phyloP scores from a whole-genome alignment of 441 rosid species.

The Rhodomyrtus psidioides region DNA sequence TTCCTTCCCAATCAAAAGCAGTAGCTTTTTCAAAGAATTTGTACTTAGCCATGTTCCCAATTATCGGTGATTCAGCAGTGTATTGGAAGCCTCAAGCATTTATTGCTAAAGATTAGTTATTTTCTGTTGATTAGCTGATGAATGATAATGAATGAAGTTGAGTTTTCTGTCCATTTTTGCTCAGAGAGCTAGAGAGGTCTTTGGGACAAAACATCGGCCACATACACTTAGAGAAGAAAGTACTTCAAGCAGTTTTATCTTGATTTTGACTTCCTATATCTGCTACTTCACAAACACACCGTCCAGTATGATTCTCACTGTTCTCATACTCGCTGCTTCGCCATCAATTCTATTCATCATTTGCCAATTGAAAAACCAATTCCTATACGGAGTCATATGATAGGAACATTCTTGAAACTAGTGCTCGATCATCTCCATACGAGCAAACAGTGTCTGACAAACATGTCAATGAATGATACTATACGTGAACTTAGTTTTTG shows the following conservation, averaged over 20 bases:
- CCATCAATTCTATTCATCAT: too few relatives aligned
- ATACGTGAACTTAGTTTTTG: not conserved
- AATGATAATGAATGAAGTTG: not conserved
- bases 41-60: too few relatives aligned
- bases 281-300: not conserved
- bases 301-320: too few relatives aligned
- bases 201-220: not conserved
- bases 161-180: not conserved
- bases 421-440: not conserved
- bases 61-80: too few relatives aligned
- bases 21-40: too few relatives aligned
- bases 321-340: too few relatives aligned
- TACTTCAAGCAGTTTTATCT: not conserved
- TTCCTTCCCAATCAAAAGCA: too few relatives aligned
- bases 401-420: not conserved
- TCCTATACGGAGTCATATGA: not conserved
- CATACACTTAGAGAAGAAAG: not conserved
- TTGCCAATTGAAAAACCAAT: not conserved
- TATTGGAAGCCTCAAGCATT: not conserved
- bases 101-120: not conserved
- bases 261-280: not conserved
- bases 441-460: not conserved
- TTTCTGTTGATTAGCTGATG: not conserved
- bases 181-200: not conserved
- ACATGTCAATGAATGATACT: not conserved